Percentiles rank a stretch among this genome's conserved stretches.
Conservation (phyloP, 2,329 filamentous ascomycete genomes). For the Hymenoscyphus scutula region DNA sequence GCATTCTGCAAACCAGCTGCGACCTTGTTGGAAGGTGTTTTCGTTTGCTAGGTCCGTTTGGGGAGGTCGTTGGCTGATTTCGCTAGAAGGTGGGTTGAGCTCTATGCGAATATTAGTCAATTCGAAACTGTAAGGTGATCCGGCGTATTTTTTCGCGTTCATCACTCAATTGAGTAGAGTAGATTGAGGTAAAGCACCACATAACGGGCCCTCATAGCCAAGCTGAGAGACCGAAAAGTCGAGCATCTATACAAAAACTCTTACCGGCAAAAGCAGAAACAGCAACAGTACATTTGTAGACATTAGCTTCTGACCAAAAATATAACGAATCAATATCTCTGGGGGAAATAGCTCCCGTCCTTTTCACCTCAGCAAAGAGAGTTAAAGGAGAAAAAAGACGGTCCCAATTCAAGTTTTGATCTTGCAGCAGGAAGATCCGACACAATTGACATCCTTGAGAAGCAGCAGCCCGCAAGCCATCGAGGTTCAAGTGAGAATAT, state of each 20-base stretch:
- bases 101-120: conserved; percentile 1
- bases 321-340: conserved; percentile 14
- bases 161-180: background rate
- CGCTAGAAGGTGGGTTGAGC: conserved; percentile 7
- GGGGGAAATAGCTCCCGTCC: background rate
- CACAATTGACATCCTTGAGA: conserved; percentile 14
- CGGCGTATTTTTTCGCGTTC: too few species aligned
- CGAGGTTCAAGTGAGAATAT: background rate
- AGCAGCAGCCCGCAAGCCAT: background rate
- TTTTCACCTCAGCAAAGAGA: conserved; percentile 6
- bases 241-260: background rate
- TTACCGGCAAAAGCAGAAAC: conserved; percentile 11
- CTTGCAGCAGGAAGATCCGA: conserved; percentile 15
- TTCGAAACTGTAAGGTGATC: too few species aligned
- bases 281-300: conserved; percentile 9
- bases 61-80: conserved; percentile 14
- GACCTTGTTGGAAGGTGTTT: conserved; percentile 6
- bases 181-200: background rate
- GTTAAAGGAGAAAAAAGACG: background rate
- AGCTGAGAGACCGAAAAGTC: background rate
- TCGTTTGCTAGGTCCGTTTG: conserved; percentile 1
- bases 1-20: conserved; percentile 11
- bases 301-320: conserved; percentile 8
- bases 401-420: conserved; percentile 9
- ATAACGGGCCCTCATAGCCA: background rate